Percentiles rank a stretch among this genome's conserved stretches.
phyloP scores from a whole-genome alignment of 345 rosid genomes.

The Rubroshorea leprosula region DNA sequence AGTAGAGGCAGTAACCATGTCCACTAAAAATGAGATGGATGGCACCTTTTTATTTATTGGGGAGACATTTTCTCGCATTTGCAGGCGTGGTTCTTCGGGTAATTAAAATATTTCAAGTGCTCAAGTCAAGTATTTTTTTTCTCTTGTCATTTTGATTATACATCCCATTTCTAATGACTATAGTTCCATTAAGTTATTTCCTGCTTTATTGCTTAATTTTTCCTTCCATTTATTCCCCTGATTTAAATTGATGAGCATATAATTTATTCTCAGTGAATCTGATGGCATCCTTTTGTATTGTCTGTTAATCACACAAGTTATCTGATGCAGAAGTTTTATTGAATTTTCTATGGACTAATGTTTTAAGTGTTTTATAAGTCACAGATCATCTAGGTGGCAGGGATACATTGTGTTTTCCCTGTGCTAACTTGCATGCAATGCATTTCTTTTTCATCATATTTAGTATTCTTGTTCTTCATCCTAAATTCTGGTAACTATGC shows the following conservation, averaged over 20 bases:
- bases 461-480: too few relatives aligned
- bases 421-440: neutral
- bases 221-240: neutral
- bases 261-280: neutral
- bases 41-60: constrained; percentile 51
- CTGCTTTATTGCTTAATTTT: neutral
- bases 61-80: constrained; percentile 70
- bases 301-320: neutral
- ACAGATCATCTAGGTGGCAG: neutral
- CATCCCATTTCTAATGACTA: too few relatives aligned
- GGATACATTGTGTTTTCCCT: neutral
- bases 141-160: too few relatives aligned
- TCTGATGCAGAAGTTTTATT: neutral
- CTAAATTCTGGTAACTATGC: neutral
- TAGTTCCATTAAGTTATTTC: too few relatives aligned
- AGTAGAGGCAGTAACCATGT: constrained; percentile 31
- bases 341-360: neutral
- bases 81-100: constrained; percentile 97
- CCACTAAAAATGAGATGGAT: constrained; percentile 24
- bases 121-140: too few relatives aligned
- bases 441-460: neutral
- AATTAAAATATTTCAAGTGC: constrained; percentile 7
- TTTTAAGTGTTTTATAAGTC: neutral
- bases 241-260: neutral
- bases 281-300: neutral